A percentile compares a stretch with the other conserved stretches of the same genome.
Evolutionary conservation across 257 asterid species (phyloP).

Genomic region (Solanum commersonii): DNA sequence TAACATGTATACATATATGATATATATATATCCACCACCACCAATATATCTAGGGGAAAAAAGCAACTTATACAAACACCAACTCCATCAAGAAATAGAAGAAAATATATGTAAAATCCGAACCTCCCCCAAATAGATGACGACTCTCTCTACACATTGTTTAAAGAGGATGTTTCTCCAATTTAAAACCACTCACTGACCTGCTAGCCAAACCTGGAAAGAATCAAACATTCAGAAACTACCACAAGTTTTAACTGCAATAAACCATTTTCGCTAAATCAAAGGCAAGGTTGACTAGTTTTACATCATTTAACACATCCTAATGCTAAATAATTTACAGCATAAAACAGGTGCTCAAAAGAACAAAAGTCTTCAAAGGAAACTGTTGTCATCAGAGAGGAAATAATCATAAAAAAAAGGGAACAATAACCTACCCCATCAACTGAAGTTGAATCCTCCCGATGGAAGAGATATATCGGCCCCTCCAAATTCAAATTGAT

Average conservation of each 20-base stretch:
- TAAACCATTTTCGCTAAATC: neutral
- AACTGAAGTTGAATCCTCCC: conserved; percentile 64
- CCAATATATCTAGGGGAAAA: neutral
- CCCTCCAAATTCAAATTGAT: conserved; percentile 48
- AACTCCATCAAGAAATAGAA: neutral
- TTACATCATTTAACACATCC: neutral
- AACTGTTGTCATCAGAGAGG: neutral
- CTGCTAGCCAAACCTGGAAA: neutral
- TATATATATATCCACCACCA: neutral
- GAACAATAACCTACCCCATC: conserved; percentile 16
- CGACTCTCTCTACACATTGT: neutral
- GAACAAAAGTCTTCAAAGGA: neutral
- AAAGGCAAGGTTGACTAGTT: neutral
- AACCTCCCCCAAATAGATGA: neutral
- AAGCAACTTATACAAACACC: neutral
- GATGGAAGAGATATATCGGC: conserved; percentile 47
- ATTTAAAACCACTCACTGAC: neutral
- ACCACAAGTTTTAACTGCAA: neutral
- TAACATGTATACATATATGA: neutral
- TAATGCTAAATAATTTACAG: neutral
- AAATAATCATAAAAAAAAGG: neutral
- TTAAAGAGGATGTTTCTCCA: neutral
- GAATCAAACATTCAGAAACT: neutral
- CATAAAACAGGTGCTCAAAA: neutral
- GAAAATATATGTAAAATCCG: neutral